Percentiles rank a stretch among this genome's conserved stretches.
phyloP scores from a whole-genome alignment of 257 asterid species.

The Solanum sitiens region DNA sequence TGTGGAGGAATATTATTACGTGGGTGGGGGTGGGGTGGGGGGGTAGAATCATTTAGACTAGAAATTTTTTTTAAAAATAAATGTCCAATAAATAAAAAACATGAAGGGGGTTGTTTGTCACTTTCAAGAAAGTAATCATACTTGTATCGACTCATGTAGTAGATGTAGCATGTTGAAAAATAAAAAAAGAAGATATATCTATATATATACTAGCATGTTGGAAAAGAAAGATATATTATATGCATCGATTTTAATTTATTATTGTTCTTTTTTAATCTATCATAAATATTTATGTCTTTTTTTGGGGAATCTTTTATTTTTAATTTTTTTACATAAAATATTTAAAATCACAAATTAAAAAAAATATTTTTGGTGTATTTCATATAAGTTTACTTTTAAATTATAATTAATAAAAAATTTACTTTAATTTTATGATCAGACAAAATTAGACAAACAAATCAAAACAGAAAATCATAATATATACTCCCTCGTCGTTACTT shows the following conservation, averaged over 20 bases:
- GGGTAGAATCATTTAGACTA: neutral
- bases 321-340: too few species aligned
- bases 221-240: too few species aligned
- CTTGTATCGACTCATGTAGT: neutral
- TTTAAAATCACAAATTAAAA: too few species aligned
- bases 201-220: neutral
- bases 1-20: neutral
- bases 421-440: neutral
- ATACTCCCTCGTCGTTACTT: too few species aligned
- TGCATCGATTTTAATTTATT: too few species aligned
- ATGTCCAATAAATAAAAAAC: neutral
- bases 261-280: too few species aligned
- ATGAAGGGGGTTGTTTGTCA: neutral
- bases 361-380: neutral
- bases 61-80: neutral
- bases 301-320: too few species aligned
- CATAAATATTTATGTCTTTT: too few species aligned
- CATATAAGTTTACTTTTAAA: neutral
- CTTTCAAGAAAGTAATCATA: neutral
- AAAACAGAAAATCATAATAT: neutral
- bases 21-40: neutral
- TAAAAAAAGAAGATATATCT: neutral
- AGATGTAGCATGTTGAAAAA: neutral
- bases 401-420: too few species aligned
- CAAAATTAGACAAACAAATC: too few species aligned